phyloP scores from a whole-genome alignment of 1,284 basidiomycete species.

The Marasmius fiardii region DNA sequence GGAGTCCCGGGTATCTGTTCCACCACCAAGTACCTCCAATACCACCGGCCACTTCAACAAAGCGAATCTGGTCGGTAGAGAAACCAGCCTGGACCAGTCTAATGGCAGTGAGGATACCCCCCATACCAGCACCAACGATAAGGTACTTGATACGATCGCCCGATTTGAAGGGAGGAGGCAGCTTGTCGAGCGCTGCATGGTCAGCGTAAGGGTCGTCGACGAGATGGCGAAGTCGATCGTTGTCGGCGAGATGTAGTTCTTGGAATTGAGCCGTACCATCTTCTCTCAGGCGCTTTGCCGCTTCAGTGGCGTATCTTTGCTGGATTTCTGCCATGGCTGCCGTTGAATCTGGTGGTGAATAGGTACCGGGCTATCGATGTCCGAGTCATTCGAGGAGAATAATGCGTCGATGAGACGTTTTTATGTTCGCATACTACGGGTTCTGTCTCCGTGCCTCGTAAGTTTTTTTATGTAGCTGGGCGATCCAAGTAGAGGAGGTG shows the following conservation, averaged over 20 bases:
- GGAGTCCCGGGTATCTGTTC: slow-evolving; percentile 19
- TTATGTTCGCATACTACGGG: no score
- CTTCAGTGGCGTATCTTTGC: slow-evolving; percentile 11
- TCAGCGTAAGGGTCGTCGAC: slow-evolving; percentile 17
- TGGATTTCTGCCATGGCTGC: neutral
- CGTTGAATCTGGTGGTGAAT: no score
- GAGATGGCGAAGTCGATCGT: slow-evolving; percentile 7
- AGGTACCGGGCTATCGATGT: no score
- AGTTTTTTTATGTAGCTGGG: no score
- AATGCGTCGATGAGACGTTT: no score
- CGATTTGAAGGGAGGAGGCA: slow-evolving; percentile 5
- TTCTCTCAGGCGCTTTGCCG: slow-evolving; percentile 12
- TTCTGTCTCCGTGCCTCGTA: no score
- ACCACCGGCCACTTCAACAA: slow-evolving; percentile 16
- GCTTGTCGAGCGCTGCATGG: slow-evolving; percentile 14
- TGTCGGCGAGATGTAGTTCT: slow-evolving; percentile 5
- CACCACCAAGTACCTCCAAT: slow-evolving; percentile 21
- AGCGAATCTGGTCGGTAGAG: slow-evolving; percentile 11
- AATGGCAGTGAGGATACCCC: slow-evolving; percentile 15
- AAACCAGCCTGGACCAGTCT: slow-evolving; percentile 15
- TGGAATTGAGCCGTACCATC: slow-evolving; percentile 13
- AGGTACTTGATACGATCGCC: slow-evolving; percentile 14
- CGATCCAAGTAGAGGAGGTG: no score
- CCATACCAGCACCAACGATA: slow-evolving; percentile 15
- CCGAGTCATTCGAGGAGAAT: no score